These are phyloP conservation scores for Phialophora chinensis DNA, from an alignment of 2,329 filamentous ascomycete genomes.

Conservation along the genomic window DNA sequence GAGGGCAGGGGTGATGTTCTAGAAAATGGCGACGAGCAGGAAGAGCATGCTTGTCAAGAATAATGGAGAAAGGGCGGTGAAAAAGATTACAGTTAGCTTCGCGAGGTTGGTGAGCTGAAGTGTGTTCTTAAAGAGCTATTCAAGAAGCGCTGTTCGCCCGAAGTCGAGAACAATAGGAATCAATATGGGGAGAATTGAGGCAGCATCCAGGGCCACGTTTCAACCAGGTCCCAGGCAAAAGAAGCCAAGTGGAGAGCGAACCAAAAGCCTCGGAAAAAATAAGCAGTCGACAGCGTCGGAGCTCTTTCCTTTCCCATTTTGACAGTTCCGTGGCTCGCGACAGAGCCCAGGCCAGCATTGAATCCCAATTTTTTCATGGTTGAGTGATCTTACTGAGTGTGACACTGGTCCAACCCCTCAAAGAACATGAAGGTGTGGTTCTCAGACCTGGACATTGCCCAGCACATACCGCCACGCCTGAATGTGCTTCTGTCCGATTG, in stretches of 20 bases:
- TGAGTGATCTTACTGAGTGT: constrained; percentile 27
- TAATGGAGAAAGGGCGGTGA: neutral
- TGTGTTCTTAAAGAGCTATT: too few relatives aligned
- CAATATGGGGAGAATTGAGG: too few relatives aligned
- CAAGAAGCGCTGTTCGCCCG: too few relatives aligned
- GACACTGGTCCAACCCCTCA: constrained; percentile 24
- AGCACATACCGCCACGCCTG: neutral
- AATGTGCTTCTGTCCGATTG: constrained; percentile 27
- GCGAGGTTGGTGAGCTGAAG: neutral
- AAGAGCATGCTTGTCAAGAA: neutral
- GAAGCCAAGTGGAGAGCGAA: neutral
- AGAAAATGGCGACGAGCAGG: neutral
- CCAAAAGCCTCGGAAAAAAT: neutral
- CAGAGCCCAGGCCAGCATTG: constrained; percentile 5
- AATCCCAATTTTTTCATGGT: constrained; percentile 21
- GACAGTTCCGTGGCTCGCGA: neutral
- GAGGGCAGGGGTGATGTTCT: neutral
- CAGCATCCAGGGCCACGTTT: too few relatives aligned
- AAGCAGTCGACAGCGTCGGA: neutral
- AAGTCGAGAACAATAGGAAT: too few relatives aligned
- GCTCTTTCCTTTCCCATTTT: constrained; percentile 16
- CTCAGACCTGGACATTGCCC: neutral
- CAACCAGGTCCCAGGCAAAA: neutral
- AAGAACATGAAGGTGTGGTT: constrained; percentile 5
- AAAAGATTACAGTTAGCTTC: neutral